phyloP scores from a whole-genome alignment of 345 rosid species.

The Pistacia integerrima region DNA sequence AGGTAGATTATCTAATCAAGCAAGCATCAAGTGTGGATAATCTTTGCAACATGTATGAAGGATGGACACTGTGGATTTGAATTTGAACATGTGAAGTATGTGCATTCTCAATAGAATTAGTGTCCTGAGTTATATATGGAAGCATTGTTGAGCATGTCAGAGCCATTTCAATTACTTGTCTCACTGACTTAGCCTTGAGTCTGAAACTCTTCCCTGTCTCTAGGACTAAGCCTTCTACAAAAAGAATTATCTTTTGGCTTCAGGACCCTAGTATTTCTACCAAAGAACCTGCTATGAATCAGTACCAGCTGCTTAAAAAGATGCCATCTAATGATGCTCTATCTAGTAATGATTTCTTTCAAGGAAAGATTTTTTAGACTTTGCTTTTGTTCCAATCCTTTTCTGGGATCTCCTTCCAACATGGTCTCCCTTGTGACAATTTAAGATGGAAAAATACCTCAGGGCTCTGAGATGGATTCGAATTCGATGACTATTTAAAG shows the following conservation, averaged over 20 bases:
- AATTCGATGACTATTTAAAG: background rate
- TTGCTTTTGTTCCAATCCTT: background rate
- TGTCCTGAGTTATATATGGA: constrained; percentile 10
- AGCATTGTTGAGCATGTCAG: constrained; percentile 2
- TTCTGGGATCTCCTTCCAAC: background rate
- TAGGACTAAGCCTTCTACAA: background rate
- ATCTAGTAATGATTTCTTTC: background rate
- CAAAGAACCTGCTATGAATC: background rate
- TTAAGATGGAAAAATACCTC: background rate
- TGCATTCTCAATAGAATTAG: constrained; percentile 3
- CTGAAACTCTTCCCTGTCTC: background rate
- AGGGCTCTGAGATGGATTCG: background rate
- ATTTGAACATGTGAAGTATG: background rate
- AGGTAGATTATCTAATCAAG: constrained; percentile 84
- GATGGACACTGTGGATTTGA: constrained; percentile 96
- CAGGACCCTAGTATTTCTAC: background rate
- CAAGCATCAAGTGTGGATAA: constrained; percentile 83
- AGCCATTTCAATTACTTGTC: constrained; percentile 18
- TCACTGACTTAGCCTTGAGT: background rate
- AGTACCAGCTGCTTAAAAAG: background rate
- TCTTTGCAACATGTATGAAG: constrained; percentile 99
- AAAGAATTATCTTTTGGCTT: background rate
- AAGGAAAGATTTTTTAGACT: background rate
- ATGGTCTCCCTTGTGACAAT: background rate
- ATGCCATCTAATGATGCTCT: background rate